A percentile compares a stretch with the other conserved stretches of the same genome.
Evolutionary conservation across 2,329 filamentous ascomycete genomes (phyloP).

Genomic region (Macrophomina pseudophaseolina): DNA sequence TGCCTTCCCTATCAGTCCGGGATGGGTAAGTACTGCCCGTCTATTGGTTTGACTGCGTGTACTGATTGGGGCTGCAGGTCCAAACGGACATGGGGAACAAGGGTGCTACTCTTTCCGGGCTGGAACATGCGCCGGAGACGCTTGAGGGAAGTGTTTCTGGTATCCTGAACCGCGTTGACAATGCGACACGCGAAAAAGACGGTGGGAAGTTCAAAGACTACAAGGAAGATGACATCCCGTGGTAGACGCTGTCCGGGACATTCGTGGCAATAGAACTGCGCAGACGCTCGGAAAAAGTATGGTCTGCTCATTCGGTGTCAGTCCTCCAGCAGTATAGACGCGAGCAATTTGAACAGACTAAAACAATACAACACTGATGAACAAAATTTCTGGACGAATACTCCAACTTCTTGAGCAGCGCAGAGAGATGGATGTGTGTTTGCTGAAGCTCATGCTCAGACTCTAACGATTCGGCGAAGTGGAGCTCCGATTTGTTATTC

Average conservation of each 20-base stretch:
- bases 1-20: conserved; percentile 26
- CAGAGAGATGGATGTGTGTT: too few species aligned
- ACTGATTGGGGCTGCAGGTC: conserved; percentile 6
- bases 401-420: too few species aligned
- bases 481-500: too few species aligned
- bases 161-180: conserved; percentile 18
- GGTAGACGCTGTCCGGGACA: background rate
- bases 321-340: too few species aligned
- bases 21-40: conserved; percentile 27
- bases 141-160: conserved; percentile 31
- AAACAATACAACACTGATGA: too few species aligned
- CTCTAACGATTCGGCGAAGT: too few species aligned
- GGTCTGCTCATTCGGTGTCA: too few species aligned
- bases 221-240: conserved; percentile 14
- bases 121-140: conserved; percentile 27
- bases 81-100: conserved; percentile 35
- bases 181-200: conserved; percentile 9
- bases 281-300: too few species aligned
- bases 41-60: background rate
- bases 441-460: too few species aligned
- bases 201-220: conserved; percentile 12
- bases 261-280: too few species aligned
- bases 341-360: too few species aligned
- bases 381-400: too few species aligned
- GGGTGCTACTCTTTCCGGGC: conserved; percentile 26